Percentiles rank a stretch among this genome's conserved stretches.
These are phyloP conservation scores for Aeschynomene evenia DNA, from an alignment of 306 rosid genomes.

Conservation along the genomic window DNA sequence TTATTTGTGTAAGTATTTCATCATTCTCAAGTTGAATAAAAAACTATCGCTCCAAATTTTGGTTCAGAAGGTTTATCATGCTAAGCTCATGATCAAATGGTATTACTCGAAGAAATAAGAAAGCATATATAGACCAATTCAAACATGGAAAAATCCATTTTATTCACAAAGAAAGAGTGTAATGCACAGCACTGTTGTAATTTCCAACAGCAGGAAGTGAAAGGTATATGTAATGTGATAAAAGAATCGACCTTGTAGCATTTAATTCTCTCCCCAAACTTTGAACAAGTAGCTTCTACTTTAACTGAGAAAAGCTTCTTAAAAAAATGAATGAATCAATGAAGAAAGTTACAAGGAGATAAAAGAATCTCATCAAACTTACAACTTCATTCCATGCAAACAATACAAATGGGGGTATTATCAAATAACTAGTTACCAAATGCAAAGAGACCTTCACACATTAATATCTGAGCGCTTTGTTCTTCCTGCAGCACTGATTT, in stretches of 20 bases:
- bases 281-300: conserved; percentile 28
- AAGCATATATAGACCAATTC: too few relatives aligned
- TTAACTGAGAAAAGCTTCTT: conserved; percentile 30
- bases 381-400: conserved; percentile 34
- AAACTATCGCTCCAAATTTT: background rate
- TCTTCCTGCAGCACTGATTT: conserved; percentile 51
- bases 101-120: background rate
- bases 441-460: conserved; percentile 45
- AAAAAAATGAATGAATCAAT: conserved; percentile 46
- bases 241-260: conserved; percentile 36
- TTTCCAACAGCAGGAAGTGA: conserved; percentile 1
- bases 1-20: too few relatives aligned
- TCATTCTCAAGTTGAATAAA: background rate
- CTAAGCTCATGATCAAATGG: background rate
- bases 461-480: conserved; percentile 91
- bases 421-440: conserved; percentile 23
- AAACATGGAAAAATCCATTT: background rate
- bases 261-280: conserved; percentile 23
- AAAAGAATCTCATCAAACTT: conserved; percentile 26
- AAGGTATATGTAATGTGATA: background rate
- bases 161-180: background rate
- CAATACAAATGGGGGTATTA: conserved; percentile 28
- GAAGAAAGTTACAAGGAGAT: conserved; percentile 36
- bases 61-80: background rate
- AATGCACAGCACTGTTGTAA: background rate